Evolutionary conservation across 2,329 filamentous ascomycete species (phyloP).

Genomic region (Aspergillus glaucus): DNA sequence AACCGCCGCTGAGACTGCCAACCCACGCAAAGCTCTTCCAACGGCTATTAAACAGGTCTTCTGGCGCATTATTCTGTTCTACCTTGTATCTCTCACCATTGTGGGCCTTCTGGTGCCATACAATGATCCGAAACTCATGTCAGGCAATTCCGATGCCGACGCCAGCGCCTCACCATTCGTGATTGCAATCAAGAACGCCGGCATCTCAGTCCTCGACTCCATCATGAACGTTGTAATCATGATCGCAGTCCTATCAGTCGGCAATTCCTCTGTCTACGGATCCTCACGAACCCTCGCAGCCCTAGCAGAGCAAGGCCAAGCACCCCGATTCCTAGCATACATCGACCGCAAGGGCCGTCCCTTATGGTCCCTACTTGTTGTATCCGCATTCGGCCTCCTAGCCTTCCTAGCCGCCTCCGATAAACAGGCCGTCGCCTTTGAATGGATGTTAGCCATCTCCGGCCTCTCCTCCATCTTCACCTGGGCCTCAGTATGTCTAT

Average conservation of each 20-base stretch:
- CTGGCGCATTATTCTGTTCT: conserved; percentile 89
- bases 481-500: conserved; percentile 78
- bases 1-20: conserved; percentile 53
- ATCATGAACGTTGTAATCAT: conserved; percentile 96
- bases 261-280: conserved; percentile 86
- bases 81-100: conserved; percentile 72
- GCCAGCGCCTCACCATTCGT: conserved; percentile 83
- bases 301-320: conserved; percentile 80
- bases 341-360: conserved; percentile 78
- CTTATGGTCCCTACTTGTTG: conserved; percentile 63
- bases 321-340: conserved; percentile 69
- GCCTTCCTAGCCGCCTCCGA: conserved; percentile 66
- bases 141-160: conserved; percentile 53
- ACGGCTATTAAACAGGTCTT: conserved; percentile 90
- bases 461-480: conserved; percentile 69
- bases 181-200: conserved; percentile 80
- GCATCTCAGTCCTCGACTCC: conserved; percentile 72
- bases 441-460: conserved; percentile 73
- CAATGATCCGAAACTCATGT: conserved; percentile 58
- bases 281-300: conserved; percentile 85
- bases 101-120: conserved; percentile 79
- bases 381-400: conserved; percentile 64
- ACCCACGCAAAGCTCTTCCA: conserved; percentile 65
- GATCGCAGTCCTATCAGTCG: conserved; percentile 81
- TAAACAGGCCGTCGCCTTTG: conserved; percentile 58